Evolutionary conservation across 2,329 filamentous ascomycete genomes (phyloP).

Genomic region (Nectriaceae sp.): DNA sequence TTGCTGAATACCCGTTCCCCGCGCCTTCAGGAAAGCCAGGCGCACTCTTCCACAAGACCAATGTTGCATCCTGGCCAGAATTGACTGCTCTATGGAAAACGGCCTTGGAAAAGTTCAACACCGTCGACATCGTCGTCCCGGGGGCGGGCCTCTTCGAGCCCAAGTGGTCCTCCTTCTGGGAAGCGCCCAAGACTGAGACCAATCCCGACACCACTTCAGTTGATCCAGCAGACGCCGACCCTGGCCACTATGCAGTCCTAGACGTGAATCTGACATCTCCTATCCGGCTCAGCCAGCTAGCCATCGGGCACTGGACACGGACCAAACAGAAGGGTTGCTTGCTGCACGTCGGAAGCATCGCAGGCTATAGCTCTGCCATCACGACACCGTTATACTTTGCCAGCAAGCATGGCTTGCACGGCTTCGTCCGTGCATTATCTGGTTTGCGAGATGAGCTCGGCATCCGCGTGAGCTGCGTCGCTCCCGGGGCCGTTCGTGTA

Average conservation of each 20-base stretch:
- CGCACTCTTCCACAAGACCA: constrained; percentile 37
- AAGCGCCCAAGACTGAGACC: constrained; percentile 31
- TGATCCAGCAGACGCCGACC: constrained; percentile 30
- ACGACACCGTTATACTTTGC: constrained; percentile 39
- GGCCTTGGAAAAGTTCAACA: constrained; percentile 29
- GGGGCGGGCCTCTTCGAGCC: constrained; percentile 43
- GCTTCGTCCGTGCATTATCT: constrained; percentile 35
- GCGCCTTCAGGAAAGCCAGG: constrained; percentile 20
- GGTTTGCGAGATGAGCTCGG: constrained; percentile 33
- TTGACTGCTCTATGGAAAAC: constrained; percentile 32
- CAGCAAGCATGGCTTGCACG: constrained; percentile 39
- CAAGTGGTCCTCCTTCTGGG: constrained; percentile 38
- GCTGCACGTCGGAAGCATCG: constrained; percentile 37
- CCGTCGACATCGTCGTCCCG: constrained; percentile 38
- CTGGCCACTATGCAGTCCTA: constrained; percentile 36
- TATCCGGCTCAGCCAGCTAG: constrained; percentile 40
- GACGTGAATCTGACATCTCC: constrained; percentile 41
- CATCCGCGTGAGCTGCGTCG: constrained; percentile 34
- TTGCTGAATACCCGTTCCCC: constrained; percentile 33
- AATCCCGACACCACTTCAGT: constrained; percentile 29
- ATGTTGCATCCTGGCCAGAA: constrained; percentile 40
- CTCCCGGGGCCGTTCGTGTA: constrained; percentile 36
- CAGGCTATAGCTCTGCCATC: constrained; percentile 31
- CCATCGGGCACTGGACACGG: constrained; percentile 39
- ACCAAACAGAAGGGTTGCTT: constrained; percentile 30